phyloP scores from a whole-genome alignment of 371 early-diverging fungal genomes.

The Paraphysoderma sedebokerense region DNA sequence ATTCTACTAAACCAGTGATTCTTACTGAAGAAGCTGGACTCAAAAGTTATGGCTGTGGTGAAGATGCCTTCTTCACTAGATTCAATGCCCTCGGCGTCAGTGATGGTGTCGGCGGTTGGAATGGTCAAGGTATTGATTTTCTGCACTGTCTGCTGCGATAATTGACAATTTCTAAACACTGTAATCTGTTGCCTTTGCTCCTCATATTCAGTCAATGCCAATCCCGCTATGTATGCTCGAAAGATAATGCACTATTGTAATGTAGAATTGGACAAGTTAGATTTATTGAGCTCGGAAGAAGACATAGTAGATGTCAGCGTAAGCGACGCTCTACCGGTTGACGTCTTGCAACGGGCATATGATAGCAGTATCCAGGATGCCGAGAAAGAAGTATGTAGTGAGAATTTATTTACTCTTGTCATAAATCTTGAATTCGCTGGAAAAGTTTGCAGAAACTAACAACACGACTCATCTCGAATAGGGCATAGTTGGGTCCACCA shows the following conservation, averaged over 20 bases:
- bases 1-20: too few species aligned
- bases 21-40: neutral
- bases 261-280: constrained; percentile 63
- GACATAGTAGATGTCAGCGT: neutral
- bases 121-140: neutral
- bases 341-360: constrained; percentile 54
- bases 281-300: constrained; percentile 15
- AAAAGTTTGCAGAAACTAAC: neutral
- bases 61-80: constrained; percentile 6
- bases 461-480: constrained; percentile 1
- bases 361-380: constrained; percentile 49
- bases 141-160: too few species aligned
- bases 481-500: constrained; percentile 68
- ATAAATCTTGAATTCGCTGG: neutral
- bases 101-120: constrained; percentile 35
- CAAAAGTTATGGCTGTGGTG: neutral
- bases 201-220: too few species aligned
- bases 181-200: too few species aligned
- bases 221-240: constrained; percentile 72
- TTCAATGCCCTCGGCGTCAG: constrained; percentile 26
- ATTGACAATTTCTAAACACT: too few species aligned
- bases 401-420: neutral
- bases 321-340: constrained; percentile 1
- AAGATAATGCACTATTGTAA: constrained; percentile 83
- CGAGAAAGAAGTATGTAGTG: constrained; percentile 32